These are phyloP conservation scores for Medicago ruthenica DNA, from an alignment of 306 rosid genomes.

Conservation along the genomic window DNA sequence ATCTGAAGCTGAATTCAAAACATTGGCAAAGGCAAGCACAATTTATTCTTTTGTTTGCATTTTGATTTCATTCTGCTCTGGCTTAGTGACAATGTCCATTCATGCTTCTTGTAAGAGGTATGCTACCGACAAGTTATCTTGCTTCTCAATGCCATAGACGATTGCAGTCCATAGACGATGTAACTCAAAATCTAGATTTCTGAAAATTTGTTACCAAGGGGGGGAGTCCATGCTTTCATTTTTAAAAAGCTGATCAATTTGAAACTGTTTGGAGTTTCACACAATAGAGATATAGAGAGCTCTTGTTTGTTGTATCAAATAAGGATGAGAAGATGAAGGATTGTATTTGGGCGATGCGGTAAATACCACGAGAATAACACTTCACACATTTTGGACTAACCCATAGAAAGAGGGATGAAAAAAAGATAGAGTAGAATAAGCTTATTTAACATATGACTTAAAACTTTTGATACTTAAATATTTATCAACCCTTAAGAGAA, in stretches of 20 bases:
- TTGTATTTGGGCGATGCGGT: not conserved
- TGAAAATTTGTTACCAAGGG: not conserved
- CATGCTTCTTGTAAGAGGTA: conserved; percentile 26
- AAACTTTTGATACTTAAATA: conserved; percentile 6
- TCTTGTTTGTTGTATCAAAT: conserved; percentile 12
- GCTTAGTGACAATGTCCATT: conserved; percentile 16
- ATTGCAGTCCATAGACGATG: too few species aligned
- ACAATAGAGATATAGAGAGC: not conserved
- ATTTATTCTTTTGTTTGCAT: conserved; percentile 8
- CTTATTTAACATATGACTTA: not conserved
- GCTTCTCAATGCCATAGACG: conserved; percentile 2
- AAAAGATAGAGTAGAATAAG: not conserved
- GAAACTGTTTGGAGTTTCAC: not conserved
- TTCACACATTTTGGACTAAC: not conserved
- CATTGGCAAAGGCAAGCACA: conserved; percentile 82
- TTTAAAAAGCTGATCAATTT: not conserved
- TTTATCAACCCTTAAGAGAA: conserved; percentile 2
- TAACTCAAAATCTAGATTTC: not conserved
- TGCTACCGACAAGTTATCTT: not conserved
- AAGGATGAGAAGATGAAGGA: not conserved
- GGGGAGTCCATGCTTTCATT: not conserved
- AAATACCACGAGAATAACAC: conserved; percentile 5
- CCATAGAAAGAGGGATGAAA: not conserved
- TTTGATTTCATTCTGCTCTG: not conserved
- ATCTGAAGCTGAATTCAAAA: conserved; percentile 71